These are phyloP conservation scores for Cryptococcus jaspeensis DNA, from an alignment of 1,284 basidiomycete genomes.

Conservation along the genomic window DNA sequence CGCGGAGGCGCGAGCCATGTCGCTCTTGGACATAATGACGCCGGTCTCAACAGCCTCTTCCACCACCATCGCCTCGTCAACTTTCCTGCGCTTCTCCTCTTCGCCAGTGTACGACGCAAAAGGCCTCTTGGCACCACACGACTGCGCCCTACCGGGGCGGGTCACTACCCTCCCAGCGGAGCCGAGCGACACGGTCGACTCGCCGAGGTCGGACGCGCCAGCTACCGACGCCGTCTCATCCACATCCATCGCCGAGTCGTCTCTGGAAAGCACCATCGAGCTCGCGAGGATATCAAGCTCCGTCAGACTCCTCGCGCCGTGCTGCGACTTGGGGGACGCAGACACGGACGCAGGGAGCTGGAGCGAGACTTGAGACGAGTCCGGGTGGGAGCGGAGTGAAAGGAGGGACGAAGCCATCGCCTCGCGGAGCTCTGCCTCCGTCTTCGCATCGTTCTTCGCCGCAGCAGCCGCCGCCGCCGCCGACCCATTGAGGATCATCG, in stretches of 20 bases:
- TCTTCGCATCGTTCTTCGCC: constrained; percentile 11
- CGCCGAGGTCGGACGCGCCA: constrained; percentile 3
- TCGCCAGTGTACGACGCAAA: neutral
- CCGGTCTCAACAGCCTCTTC: constrained; percentile 33
- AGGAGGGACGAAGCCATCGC: constrained; percentile 42
- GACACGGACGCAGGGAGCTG: constrained; percentile 2
- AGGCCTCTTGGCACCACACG: constrained; percentile 44
- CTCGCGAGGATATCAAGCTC: constrained; percentile 34
- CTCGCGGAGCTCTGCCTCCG: constrained; percentile 30
- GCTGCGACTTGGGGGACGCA: constrained; percentile 9
- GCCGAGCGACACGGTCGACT: neutral
- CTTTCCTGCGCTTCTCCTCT: constrained; percentile 43
- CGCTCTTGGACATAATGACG: constrained; percentile 22
- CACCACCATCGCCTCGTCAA: constrained; percentile 44
- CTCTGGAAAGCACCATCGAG: constrained; percentile 25
- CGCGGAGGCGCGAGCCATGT: neutral
- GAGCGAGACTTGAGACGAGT: constrained; percentile 10
- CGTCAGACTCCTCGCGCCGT: constrained; percentile 14
- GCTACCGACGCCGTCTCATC: constrained; percentile 16
- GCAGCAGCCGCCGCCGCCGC: neutral
- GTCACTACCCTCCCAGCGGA: constrained; percentile 3
- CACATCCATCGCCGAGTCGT: constrained; percentile 36
- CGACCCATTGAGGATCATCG: constrained; percentile 9
- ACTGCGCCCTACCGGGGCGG: constrained; percentile 31
- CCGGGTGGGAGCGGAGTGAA: constrained; percentile 3